Base-by-base conservation (phyloP, 495 filamentous ascomycete species). In the Astrothelium macrocarpum region DNA sequence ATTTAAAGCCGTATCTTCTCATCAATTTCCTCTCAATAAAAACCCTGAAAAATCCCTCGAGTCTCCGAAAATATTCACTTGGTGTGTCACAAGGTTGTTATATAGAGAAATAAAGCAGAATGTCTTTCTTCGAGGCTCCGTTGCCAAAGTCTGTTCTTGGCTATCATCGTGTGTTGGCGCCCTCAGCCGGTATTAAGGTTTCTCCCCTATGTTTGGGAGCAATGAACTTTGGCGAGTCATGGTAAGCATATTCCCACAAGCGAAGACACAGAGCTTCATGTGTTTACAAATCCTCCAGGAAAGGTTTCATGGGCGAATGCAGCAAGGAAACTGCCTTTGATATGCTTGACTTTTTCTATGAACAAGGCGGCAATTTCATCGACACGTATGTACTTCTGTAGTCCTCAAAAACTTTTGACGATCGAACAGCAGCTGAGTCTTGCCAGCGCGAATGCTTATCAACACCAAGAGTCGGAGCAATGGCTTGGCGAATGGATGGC, bases 401-500 rank as follows among this genome's bases (percentile, higher is more conserved):
- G 20, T 2, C 23, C 42, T 34, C 32, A 11, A 14, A n/a, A 36
- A 28, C 16, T 4, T 20, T 31, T 16, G 18, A 62, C 9, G 25
- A 9, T 18, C 25, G 25, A n/a, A 14, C 7, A 20, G 29, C 7
- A 20, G 29, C 43, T 59, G 61, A 32, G 11, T 26, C 23, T 12
- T n/a, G 10, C 59, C 16, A 61, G 53, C 2, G 74, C 86, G 60
- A 88, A 84, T 72, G 81, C 78, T 71, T 89, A 90, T 75, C 85
- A 90, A 65, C 72, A 69, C 60, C 85, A 82, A 63, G 74, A 88
- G 62, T 84, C 82, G 7, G 87, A 90, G 68, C 66, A 65, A 2
- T 89, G 85, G 85, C 74, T 91, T 61, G 87, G 87, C 25, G 87
- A 90, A 63, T 90, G 87, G 87, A 83, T 90, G 79, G 72, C 69